Base-by-base conservation (phyloP, 2,329 filamentous ascomycete species). In the Macroventuria anomochaeta region DNA sequence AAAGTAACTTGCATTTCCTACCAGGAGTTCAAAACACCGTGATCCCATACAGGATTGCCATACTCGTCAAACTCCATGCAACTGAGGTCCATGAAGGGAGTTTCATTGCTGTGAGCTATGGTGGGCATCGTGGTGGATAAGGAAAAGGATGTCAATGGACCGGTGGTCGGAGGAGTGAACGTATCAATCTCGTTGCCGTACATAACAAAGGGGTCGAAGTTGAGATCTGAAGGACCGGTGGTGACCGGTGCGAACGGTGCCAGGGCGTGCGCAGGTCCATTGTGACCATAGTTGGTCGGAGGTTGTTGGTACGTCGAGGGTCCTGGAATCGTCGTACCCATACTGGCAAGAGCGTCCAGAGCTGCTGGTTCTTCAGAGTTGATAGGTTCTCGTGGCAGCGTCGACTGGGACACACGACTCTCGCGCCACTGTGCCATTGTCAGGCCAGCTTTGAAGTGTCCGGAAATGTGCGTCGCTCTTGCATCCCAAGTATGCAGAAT, bases 361-460 rank as follows among this genome's bases (percentile, higher is more conserved):
- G 8, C 20, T 21, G 26, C 18, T 11, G 33, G 12, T 28, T 37
- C 32, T 7, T 26, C n/a, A 2, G 10, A 2, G 5, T 26, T 11
- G 18, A 6, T 28, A 1, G 38, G 13, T 17, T 26, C 34, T 25
- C 6, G 13, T 4, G 25, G 23, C 3, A 40, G 12, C 3, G 39
- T 20, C 7, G 40, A 12, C 11, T 26, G 44, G 10, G 28, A n/a
- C 8, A 41, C 17, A 17, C 11, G n/a, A 10, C 29, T 23, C 2
- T 41, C 33, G 15, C 34, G 28, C 71, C 71, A 74, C 0, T 61
- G 33, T 6, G 57, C 54, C 68, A 74, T 73, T 2, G 64, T 71
- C 36, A 57, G 20, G 0, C 71, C 70, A 3, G 68, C 63, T 25
- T 71, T 72, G 61, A 73, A 73, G 29, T 73, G 71, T 1, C 49